These are phyloP conservation scores for Plasmodium inui DNA, from an alignment of 169 alveolate species.

Conservation along the genomic window DNA sequence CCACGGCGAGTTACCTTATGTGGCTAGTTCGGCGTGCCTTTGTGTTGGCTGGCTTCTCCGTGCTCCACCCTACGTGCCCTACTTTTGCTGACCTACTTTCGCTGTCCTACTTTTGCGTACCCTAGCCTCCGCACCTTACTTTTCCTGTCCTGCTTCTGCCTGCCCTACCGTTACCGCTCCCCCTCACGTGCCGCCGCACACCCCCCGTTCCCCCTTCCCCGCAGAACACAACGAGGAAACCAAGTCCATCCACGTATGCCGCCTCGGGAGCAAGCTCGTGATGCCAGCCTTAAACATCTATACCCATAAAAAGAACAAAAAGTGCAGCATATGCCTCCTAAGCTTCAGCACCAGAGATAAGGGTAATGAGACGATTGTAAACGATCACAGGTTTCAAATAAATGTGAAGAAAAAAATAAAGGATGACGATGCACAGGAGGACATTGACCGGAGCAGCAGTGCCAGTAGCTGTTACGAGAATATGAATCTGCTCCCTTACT, in stretches of 20 bases:
- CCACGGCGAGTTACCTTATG: neutral
- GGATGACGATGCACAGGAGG: neutral
- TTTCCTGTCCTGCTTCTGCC: neutral
- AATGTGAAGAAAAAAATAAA: conserved; percentile 28
- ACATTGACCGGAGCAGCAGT: conserved; percentile 1
- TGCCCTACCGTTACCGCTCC: too few species aligned
- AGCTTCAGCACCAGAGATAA: conserved; percentile 25
- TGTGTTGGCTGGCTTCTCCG: too few species aligned
- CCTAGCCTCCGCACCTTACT: neutral
- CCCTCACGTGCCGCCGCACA: too few species aligned
- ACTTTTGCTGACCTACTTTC: neutral
- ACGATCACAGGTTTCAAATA: conserved; percentile 48
- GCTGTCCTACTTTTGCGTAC: neutral
- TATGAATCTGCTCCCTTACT: neutral
- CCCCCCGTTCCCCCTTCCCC: neutral
- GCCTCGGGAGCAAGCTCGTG: conserved; percentile 27
- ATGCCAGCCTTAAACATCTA: conserved; percentile 18
- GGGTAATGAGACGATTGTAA: conserved; percentile 33
- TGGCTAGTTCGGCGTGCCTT: neutral
- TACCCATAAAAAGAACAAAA: conserved; percentile 20
- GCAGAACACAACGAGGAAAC: conserved; percentile 24
- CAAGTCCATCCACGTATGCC: conserved; percentile 14
- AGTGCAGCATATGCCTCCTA: conserved; percentile 28
- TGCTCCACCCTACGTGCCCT: too few species aligned
- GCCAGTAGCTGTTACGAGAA: conserved; percentile 5